Evolutionary conservation across 2,329 filamentous ascomycete genomes (phyloP).

Genomic region (Stagonosporopsis rhizophila): DNA sequence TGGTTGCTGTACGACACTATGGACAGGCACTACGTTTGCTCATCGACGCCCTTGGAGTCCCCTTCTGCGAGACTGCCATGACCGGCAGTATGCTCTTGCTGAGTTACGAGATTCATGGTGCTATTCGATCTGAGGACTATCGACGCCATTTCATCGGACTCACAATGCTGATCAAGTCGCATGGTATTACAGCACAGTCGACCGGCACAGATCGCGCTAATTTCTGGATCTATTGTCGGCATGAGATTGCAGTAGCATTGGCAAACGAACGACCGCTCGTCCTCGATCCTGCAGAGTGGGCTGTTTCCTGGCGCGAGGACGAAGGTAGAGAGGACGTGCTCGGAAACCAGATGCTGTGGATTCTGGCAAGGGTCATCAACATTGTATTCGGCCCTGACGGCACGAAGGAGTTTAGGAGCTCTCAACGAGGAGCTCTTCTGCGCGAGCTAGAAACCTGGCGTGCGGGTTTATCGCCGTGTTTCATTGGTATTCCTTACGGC

Average conservation of each 20-base stretch:
- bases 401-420: conserved; percentile 19
- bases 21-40: conserved; percentile 40
- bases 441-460: conserved; percentile 41
- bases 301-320: conserved; percentile 35
- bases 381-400: conserved; percentile 36
- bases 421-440: conserved; percentile 32
- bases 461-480: conserved; percentile 34
- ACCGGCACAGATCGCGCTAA: conserved; percentile 41
- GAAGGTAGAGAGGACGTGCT: conserved; percentile 45
- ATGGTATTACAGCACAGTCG: conserved; percentile 38
- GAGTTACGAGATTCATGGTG: conserved; percentile 43
- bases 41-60: conserved; percentile 37
- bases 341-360: conserved; percentile 43
- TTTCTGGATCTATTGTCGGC: conserved; percentile 47
- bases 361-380: conserved; percentile 41
- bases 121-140: conserved; percentile 38
- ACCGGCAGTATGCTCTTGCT: conserved; percentile 45
- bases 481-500: conserved; percentile 43
- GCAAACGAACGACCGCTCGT: conserved; percentile 39
- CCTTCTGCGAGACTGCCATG: conserved; percentile 37
- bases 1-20: conserved; percentile 41
- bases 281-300: conserved; percentile 42
- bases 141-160: conserved; percentile 42
- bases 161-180: conserved; percentile 39
- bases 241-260: conserved; percentile 44